These are phyloP conservation scores for Mucor racemosus DNA, from an alignment of 371 early-diverging fungal genomes.

Conservation along the genomic window DNA sequence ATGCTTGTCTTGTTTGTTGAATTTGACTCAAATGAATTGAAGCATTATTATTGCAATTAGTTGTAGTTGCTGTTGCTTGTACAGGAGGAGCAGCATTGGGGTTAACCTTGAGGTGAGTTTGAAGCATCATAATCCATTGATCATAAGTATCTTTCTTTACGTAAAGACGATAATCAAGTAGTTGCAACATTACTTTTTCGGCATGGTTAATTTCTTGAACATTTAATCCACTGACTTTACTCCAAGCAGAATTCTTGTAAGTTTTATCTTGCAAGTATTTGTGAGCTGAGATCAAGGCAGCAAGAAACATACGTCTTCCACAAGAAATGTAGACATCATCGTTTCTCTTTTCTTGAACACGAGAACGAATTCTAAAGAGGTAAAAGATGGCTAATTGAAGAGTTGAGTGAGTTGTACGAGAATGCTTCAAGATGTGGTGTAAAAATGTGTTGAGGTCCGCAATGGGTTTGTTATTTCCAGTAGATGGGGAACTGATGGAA, in stretches of 20 bases:
- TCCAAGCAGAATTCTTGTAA: constrained; percentile 80
- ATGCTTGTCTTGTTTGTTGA: neutral
- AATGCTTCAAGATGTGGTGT: constrained; percentile 74
- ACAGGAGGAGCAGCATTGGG: neutral
- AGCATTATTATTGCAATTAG: neutral
- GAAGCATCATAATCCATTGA: constrained; percentile 43
- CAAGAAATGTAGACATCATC: constrained; percentile 48
- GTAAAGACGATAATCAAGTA: constrained; percentile 75
- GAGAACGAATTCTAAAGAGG: constrained; percentile 56
- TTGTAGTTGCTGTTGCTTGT: neutral
- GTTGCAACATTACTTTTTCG: constrained; percentile 68
- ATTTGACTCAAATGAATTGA: neutral
- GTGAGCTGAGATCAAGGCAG: constrained; percentile 74
- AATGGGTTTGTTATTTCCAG: constrained; percentile 29
- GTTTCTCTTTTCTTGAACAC: constrained; percentile 26
- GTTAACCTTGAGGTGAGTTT: constrained; percentile 34
- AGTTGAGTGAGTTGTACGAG: constrained; percentile 76
- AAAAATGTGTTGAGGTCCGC: constrained; percentile 69
- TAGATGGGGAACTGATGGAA: constrained; percentile 17
- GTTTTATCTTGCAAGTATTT: constrained; percentile 78
- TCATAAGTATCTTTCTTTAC: constrained; percentile 63
- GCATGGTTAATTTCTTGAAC: constrained; percentile 71
- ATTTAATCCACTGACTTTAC: constrained; percentile 72
- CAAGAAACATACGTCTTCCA: constrained; percentile 80
- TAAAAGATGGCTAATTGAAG: constrained; percentile 76